Conservation (phyloP, 768 basidiomycete genomes). For the Russula virescens region DNA sequence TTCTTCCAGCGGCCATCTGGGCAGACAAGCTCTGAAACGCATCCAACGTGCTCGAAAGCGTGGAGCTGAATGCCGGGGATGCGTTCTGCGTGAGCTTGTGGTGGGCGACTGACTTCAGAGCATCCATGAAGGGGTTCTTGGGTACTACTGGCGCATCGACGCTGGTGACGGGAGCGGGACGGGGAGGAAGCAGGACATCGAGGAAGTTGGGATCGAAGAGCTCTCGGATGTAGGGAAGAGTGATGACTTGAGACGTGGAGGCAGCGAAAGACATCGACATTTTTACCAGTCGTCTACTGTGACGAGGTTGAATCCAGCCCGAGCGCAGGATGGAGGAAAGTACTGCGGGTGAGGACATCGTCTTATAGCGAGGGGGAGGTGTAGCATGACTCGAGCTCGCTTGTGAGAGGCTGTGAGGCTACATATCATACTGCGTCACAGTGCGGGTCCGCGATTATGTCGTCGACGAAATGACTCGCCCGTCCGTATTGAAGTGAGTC, state of each 20-base stretch:
- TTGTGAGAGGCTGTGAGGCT: no score
- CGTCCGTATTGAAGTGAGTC: no score
- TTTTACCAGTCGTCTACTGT: constrained; percentile 1
- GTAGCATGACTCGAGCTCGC: not conserved
- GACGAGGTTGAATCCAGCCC: not conserved
- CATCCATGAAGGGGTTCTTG: constrained; percentile 50
- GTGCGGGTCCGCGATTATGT: no score
- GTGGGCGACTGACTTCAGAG: constrained; percentile 39
- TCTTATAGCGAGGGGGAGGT: not conserved
- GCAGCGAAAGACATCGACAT: constrained; percentile 22
- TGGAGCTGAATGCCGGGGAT: constrained; percentile 48
- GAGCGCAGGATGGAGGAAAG: not conserved
- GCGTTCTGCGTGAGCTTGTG: constrained; percentile 46
- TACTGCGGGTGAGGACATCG: no score
- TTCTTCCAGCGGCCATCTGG: constrained; percentile 19
- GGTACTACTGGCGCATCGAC: constrained; percentile 16
- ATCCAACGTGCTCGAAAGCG: constrained; percentile 47
- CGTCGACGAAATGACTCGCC: no score
- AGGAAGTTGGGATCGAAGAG: constrained; percentile 53
- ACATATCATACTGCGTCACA: no score
- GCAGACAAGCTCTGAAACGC: constrained; percentile 46
- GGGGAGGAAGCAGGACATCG: constrained; percentile 46
- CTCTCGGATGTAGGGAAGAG: constrained; percentile 53
- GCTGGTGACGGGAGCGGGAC: not conserved
- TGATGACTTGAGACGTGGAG: constrained; percentile 40